A percentile compares a stretch with the other conserved stretches of the same genome.
Evolutionary conservation across 2,329 filamentous ascomycete species (phyloP).

Genomic region (Diaporthe caulivora): DNA sequence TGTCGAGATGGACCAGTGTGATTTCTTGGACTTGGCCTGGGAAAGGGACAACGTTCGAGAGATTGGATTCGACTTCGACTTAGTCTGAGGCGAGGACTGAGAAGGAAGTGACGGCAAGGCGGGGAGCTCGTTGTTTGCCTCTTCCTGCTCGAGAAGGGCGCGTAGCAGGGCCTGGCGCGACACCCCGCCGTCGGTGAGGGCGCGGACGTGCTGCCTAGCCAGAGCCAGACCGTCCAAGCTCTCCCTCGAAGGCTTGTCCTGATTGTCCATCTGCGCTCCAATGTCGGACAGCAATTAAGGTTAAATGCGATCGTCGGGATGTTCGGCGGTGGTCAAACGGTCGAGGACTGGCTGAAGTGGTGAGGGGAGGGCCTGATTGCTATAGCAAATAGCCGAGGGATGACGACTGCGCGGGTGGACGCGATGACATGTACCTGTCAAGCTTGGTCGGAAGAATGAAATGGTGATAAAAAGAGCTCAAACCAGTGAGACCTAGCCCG

Average conservation of each 20-base stretch:
- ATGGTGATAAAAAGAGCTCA: constrained; percentile 32
- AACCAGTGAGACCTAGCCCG: constrained; percentile 36
- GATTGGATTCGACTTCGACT: constrained; percentile 30
- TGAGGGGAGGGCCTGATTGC: constrained; percentile 7
- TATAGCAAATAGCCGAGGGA: constrained; percentile 11
- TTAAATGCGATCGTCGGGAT: constrained; percentile 21
- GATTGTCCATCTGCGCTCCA: constrained; percentile 43
- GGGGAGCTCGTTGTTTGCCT: constrained; percentile 33
- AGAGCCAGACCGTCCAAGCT: constrained; percentile 47
- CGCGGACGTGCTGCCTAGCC: constrained; percentile 49
- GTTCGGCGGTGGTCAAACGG: constrained; percentile 12
- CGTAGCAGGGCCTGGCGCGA: constrained; percentile 49
- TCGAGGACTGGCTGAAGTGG: constrained; percentile 12
- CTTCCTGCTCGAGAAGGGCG: constrained; percentile 49
- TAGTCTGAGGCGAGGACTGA: constrained; percentile 25
- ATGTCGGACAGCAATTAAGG: constrained; percentile 6
- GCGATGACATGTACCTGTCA: constrained; percentile 14
- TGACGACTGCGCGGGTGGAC: constrained; percentile 13
- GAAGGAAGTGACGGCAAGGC: constrained; percentile 34
- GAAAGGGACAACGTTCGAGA: constrained; percentile 36
- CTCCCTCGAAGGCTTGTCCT: constrained; percentile 44
- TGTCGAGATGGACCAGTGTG: constrained; percentile 35
- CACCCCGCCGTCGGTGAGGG: constrained; percentile 48
- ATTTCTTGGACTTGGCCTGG: constrained; percentile 31
- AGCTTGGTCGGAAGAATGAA: constrained; percentile 28